phyloP scores from a whole-genome alignment of 495 filamentous ascomycete genomes.

The Astrothelium subdiscretum region DNA sequence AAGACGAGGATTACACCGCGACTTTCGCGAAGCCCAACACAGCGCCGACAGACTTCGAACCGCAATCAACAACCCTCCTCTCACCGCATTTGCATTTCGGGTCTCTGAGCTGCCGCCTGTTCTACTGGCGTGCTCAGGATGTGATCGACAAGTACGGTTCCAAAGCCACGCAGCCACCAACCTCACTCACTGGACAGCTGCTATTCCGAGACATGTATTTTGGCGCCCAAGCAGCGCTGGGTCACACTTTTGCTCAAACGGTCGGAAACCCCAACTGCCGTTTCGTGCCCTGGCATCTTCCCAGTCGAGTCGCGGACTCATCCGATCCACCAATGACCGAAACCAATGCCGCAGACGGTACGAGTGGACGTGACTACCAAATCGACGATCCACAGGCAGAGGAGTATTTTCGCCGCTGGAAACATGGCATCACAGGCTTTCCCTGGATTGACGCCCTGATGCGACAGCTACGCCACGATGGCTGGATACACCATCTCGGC shows the following conservation, averaged over 20 bases:
- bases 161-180: conserved; percentile 41
- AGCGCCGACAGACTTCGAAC: conserved; percentile 55
- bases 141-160: conserved; percentile 37
- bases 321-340: conserved; percentile 5
- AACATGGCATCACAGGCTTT: conserved; percentile 52
- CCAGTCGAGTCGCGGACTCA: conserved; percentile 36
- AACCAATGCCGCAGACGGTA: conserved; percentile 27
- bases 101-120: conserved; percentile 46
- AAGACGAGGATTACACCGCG: conserved; percentile 49
- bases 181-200: conserved; percentile 54
- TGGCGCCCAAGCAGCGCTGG: conserved; percentile 53
- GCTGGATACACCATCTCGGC: conserved; percentile 66
- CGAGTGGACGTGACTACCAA: conserved; percentile 35
- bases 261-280: conserved; percentile 46
- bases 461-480: conserved; percentile 55
- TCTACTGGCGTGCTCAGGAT: conserved; percentile 55
- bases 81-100: conserved; percentile 65
- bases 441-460: conserved; percentile 67
- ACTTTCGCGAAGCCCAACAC: conserved; percentile 61
- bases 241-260: conserved; percentile 44
- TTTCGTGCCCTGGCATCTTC: conserved; percentile 62
- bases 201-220: conserved; percentile 72
- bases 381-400: conserved; percentile 46
- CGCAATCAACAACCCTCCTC: conserved; percentile 55
- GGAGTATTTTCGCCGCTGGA: conserved; percentile 54